These are phyloP conservation scores for Yueomyces sp. DNA, from an alignment of 805 yeast species.

Conservation along the genomic window DNA sequence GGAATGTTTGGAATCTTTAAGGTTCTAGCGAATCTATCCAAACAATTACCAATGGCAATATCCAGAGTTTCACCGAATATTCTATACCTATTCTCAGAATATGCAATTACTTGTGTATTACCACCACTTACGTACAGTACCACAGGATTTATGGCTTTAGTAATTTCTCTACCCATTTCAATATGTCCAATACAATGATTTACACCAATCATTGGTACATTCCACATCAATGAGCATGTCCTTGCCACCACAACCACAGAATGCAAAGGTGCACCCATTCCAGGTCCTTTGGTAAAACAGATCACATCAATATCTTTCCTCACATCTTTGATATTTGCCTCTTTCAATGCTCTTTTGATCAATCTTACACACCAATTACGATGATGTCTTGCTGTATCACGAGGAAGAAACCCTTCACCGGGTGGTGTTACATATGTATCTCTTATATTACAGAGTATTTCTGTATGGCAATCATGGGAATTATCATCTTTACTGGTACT, in stretches of 20 bases:
- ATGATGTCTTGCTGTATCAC: slow-evolving; percentile 96
- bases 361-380: slow-evolving; percentile 85
- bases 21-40: slow-evolving; percentile 91
- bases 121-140: slow-evolving; percentile 97
- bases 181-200: slow-evolving; percentile 97
- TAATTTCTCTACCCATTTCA: slow-evolving; percentile 97
- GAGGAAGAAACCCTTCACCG: slow-evolving; percentile 93
- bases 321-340: slow-evolving; percentile 36
- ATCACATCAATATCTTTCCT: slow-evolving; percentile 55
- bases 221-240: slow-evolving; percentile 67
- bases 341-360: slow-evolving; percentile 50
- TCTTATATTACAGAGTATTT: slow-evolving; percentile 76
- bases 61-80: slow-evolving; percentile 99
- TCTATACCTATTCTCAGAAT: slow-evolving; percentile 82
- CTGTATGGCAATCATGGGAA: slow-evolving; percentile 46
- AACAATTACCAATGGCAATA: slow-evolving; percentile 93
- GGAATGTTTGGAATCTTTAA: slow-evolving; percentile 83
- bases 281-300: slow-evolving; percentile 96
- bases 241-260: slow-evolving; percentile 89
- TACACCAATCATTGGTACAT: slow-evolving; percentile 80
- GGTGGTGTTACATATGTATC: slow-evolving; percentile 95
- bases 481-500: slow-evolving; percentile 34
- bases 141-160: slow-evolving; percentile 96
- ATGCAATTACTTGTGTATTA: slow-evolving; percentile 95
- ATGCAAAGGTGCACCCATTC: slow-evolving; percentile 98